Evolutionary conservation across 164 flowering plant genomes (phyloP).

Genomic region (Tetracentron sinense): DNA sequence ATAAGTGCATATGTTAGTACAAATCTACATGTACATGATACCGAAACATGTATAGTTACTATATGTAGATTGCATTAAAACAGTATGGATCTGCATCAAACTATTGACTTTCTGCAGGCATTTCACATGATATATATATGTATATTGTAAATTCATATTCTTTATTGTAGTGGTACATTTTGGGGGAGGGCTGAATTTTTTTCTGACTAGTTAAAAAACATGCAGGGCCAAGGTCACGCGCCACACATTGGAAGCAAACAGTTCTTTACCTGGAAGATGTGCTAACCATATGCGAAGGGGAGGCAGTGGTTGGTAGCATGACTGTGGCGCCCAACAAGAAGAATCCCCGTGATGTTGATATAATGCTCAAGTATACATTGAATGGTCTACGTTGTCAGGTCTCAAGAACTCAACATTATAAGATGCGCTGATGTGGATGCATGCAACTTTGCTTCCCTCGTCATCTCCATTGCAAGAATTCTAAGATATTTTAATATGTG

Average conservation of each 20-base stretch:
- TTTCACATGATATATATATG: no score
- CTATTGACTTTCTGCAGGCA: no score
- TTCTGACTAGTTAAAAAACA: not conserved
- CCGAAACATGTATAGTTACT: no score
- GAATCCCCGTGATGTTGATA: conserved; percentile 92
- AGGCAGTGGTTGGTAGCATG: conserved; percentile 70
- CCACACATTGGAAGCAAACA: conserved; percentile 98
- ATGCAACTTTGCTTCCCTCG: not conserved
- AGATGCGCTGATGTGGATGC: conserved; percentile 57
- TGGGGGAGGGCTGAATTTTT: no score
- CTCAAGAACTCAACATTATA: conserved; percentile 66
- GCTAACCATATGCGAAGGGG: conserved; percentile 84
- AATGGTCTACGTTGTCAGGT: conserved; percentile 53
- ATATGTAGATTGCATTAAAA: no score
- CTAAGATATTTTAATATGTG: no score
- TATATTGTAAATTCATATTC: not conserved
- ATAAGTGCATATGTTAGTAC: no score
- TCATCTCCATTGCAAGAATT: conserved; percentile 1
- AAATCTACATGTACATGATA: no score
- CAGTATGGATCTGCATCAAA: no score
- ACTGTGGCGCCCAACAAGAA: conserved; percentile 84
- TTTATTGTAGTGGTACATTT: no score
- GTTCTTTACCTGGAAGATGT: conserved; percentile 93
- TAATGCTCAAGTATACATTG: conserved; percentile 68
- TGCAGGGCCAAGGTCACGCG: conserved; percentile 86